Evolutionary conservation across 805 yeast genomes (phyloP).

Genomic region (Ogataea naganishii): DNA sequence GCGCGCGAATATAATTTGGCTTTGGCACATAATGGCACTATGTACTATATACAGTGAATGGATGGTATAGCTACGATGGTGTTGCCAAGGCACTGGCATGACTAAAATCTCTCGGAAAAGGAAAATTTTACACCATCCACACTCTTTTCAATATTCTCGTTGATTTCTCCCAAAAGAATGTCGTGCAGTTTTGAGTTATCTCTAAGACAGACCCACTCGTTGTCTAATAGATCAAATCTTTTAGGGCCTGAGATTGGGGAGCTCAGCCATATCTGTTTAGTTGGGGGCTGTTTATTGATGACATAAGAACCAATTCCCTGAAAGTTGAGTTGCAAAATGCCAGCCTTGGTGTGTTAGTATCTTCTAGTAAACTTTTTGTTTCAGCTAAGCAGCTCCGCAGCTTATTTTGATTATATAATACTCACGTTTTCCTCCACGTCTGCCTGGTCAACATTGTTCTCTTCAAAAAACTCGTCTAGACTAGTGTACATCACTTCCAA

Average conservation of each 20-base stretch:
- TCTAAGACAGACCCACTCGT: constrained; percentile 73
- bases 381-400: too few species aligned
- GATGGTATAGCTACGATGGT: too few species aligned
- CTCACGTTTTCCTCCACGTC: constrained; percentile 62
- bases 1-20: too few species aligned
- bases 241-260: constrained; percentile 94
- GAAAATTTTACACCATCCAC: too few species aligned
- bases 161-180: constrained; percentile 43
- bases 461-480: constrained; percentile 60
- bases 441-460: constrained; percentile 31
- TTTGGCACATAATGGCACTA: too few species aligned
- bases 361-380: not conserved
- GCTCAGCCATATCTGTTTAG: constrained; percentile 92
- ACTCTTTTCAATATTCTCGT: too few species aligned
- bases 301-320: constrained; percentile 81
- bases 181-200: constrained; percentile 44
- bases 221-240: constrained; percentile 63
- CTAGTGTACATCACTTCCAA: constrained; percentile 61
- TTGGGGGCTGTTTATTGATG: constrained; percentile 95
- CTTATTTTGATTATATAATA: constrained; percentile 6
- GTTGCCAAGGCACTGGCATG: too few species aligned
- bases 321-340: constrained; percentile 69
- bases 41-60: too few species aligned
- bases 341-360: constrained; percentile 25
- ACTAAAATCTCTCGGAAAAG: too few species aligned